A percentile compares a stretch with the other conserved stretches of the same genome.
Evolutionary conservation across 192 early-diverging fungal genomes (phyloP).

Genomic region (Phycomyces blakesleeanus): DNA sequence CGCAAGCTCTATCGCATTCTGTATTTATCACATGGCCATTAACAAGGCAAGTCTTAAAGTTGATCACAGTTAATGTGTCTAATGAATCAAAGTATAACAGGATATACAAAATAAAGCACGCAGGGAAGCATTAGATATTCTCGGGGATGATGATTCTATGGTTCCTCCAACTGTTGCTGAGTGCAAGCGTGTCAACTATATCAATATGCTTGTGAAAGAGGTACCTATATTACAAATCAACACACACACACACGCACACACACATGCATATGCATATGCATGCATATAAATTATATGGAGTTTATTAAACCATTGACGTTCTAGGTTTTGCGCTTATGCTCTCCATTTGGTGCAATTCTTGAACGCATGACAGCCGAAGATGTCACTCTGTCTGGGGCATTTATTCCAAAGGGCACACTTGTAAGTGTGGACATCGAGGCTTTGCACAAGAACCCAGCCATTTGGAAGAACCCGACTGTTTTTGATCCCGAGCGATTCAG

Average conservation of each 20-base stretch:
- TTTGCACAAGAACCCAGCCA: conserved; percentile 8
- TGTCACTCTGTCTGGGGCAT: neutral
- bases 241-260: too few relatives aligned
- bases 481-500: conserved; percentile 27
- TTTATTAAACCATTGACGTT: neutral
- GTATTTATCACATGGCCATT: conserved; percentile 45
- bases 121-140: conserved; percentile 13
- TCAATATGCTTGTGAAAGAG: conserved; percentile 19
- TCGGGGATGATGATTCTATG: conserved; percentile 15
- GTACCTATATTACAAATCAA: too few relatives aligned
- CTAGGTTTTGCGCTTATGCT: conserved; percentile 13
- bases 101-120: conserved; percentile 23
- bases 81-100: conserved; percentile 3
- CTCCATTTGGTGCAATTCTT: neutral
- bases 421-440: conserved; percentile 13
- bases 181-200: conserved; percentile 11
- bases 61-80: too few relatives aligned
- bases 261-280: neutral
- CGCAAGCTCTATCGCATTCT: conserved; percentile 25
- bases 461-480: conserved; percentile 11
- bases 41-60: too few relatives aligned
- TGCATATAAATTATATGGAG: too few relatives aligned
- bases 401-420: conserved; percentile 20
- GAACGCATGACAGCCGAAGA: conserved; percentile 11
- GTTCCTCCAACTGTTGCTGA: neutral